Conservation (phyloP, 78 protist species). For the Dictyostelium citrinum region DNA sequence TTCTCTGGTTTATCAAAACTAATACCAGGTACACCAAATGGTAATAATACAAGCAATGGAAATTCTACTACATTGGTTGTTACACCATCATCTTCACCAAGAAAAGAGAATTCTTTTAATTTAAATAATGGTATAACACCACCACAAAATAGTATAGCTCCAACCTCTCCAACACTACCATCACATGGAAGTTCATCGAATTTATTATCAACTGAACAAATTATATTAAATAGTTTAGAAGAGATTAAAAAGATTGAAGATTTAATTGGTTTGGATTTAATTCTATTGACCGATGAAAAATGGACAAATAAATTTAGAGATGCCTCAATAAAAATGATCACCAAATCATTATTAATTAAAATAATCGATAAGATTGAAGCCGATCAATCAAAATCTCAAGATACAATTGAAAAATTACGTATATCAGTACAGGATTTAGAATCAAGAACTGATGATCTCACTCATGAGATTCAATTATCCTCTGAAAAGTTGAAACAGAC, state of each 20-base stretch:
- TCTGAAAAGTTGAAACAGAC: background rate
- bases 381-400: background rate
- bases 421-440: background rate
- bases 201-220: constrained; percentile 36
- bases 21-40: background rate
- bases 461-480: background rate
- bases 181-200: background rate
- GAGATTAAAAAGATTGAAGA: constrained; percentile 32
- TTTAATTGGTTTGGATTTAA: constrained; percentile 29
- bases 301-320: constrained; percentile 38
- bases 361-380: constrained; percentile 15
- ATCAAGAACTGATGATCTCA: constrained; percentile 23
- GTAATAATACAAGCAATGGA: background rate
- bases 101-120: background rate
- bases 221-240: constrained; percentile 5
- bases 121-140: background rate
- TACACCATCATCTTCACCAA: background rate
- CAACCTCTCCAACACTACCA: background rate
- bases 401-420: constrained; percentile 17
- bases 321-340: background rate
- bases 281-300: constrained; percentile 20
- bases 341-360: constrained; percentile 9
- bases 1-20: constrained; percentile 40
- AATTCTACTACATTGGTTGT: background rate
- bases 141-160: background rate